Conservation (phyloP, 2,329 filamentous ascomycete genomes). For the Leptoxyphium fumago region DNA sequence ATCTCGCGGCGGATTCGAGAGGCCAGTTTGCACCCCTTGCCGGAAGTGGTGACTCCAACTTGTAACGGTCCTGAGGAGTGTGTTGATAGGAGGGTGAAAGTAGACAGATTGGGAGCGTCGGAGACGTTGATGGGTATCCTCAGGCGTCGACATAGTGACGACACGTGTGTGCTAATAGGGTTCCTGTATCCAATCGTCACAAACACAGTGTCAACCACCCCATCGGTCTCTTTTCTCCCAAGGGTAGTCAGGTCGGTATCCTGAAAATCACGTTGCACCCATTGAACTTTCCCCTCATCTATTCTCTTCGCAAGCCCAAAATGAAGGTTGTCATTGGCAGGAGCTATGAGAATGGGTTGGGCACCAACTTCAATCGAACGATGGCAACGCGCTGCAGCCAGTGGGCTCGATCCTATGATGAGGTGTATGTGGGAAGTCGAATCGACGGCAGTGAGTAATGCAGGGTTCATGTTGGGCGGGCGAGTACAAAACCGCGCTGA, state of each 20-base stretch:
- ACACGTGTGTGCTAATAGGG: constrained; percentile 45
- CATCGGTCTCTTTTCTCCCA: constrained; percentile 64
- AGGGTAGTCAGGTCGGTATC: constrained; percentile 59
- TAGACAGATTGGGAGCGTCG: constrained; percentile 73
- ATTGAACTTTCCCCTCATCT: constrained; percentile 50
- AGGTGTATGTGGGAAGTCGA: constrained; percentile 62
- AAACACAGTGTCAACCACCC: constrained; percentile 82
- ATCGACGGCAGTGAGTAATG: constrained; percentile 60
- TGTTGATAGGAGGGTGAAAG: constrained; percentile 78
- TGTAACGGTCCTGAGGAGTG: constrained; percentile 84
- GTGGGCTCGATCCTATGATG: constrained; percentile 69
- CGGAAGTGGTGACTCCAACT: constrained; percentile 89
- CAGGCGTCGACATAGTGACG: constrained; percentile 57
- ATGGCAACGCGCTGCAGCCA: constrained; percentile 70
- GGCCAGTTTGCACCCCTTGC: constrained; percentile 84
- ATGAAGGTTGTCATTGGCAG: constrained; percentile 42
- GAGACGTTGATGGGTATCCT: constrained; percentile 88
- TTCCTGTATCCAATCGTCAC: constrained; percentile 48
- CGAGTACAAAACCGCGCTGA: too few species aligned
- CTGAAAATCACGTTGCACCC: constrained; percentile 51
- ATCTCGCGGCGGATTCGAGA: constrained; percentile 81
- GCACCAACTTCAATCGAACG: constrained; percentile 75
- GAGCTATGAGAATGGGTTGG: constrained; percentile 61
- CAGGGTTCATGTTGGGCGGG: constrained; percentile 16
- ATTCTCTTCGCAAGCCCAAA: constrained; percentile 49